Evolutionary conservation across 768 basidiomycete genomes (phyloP).

Genomic region (Tephrocybe sp.): DNA sequence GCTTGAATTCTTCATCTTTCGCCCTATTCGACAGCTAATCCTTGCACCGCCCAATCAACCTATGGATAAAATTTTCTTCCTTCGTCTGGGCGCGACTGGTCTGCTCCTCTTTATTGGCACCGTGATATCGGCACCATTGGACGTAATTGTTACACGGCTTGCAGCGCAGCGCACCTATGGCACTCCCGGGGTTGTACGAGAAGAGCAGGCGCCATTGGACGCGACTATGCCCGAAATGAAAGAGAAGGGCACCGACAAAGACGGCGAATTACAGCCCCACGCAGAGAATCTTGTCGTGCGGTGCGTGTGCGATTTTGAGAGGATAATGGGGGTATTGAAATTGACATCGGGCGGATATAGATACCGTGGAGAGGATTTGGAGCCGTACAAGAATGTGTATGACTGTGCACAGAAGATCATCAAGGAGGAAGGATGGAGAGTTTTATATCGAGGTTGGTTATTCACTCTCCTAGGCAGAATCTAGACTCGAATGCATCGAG

Average conservation of each 20-base stretch:
- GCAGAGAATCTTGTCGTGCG: constrained; percentile 6
- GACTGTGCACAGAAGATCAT: constrained; percentile 30
- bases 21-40: constrained; percentile 28
- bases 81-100: background rate
- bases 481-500: no score
- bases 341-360: constrained; percentile 17
- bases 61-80: background rate
- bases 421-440: constrained; percentile 33
- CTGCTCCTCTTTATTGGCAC: constrained; percentile 15
- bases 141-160: constrained; percentile 24
- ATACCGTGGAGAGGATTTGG: constrained; percentile 22
- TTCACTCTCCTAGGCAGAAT: constrained; percentile 21
- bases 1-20: constrained; percentile 14
- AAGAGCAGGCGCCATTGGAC: background rate
- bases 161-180: constrained; percentile 20
- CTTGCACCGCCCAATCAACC: background rate
- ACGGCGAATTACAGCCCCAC: background rate
- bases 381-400: constrained; percentile 26
- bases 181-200: background rate
- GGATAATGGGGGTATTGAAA: background rate
- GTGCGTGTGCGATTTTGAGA: constrained; percentile 5
- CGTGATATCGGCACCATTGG: constrained; percentile 21
- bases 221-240: background rate
- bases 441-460: constrained; percentile 34
- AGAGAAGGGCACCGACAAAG: background rate